A percentile compares a stretch with the other conserved stretches of the same genome.
Evolutionary conservation across 345 rosid genomes (phyloP).

Genomic region (Carallia brachiata): DNA sequence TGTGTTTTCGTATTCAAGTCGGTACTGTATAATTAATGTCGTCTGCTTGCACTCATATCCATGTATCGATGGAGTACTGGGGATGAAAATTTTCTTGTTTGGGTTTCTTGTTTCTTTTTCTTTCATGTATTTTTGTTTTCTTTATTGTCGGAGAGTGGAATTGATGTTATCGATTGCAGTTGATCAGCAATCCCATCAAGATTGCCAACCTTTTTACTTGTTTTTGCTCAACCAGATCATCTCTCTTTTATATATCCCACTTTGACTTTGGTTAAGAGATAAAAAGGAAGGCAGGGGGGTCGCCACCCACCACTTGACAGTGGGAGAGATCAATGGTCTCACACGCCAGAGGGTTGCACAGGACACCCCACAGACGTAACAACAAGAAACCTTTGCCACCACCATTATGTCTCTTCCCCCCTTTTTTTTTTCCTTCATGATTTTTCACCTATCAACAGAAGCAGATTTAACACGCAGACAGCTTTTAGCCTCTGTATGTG

Average conservation of each 20-base stretch:
- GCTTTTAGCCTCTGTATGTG: slow-evolving; percentile 17
- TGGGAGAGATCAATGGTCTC: slow-evolving; percentile 2
- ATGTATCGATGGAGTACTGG: too few relatives aligned
- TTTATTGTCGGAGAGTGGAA: neutral
- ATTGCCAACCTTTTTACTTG: neutral
- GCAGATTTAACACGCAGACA: neutral
- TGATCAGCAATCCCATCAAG: neutral
- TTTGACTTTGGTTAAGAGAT: neutral
- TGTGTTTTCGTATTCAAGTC: too few relatives aligned
- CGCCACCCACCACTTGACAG: slow-evolving; percentile 4
- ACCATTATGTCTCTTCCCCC: neutral
- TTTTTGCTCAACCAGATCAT: neutral
- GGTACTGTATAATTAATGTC: too few relatives aligned
- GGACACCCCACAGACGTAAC: neutral
- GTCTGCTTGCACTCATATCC: too few relatives aligned
- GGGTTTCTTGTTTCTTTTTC: slow-evolving; percentile 4
- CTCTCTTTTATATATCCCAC: neutral
- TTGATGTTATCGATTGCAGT: neutral
- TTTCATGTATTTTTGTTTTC: neutral
- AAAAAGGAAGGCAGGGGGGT: neutral
- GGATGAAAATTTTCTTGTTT: neutral
- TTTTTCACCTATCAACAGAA: neutral
- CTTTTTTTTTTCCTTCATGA: neutral
- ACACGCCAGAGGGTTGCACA: neutral
- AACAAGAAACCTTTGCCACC: neutral